Percentiles rank a stretch among this genome's conserved stretches.
Evolutionary conservation across 2,329 filamentous ascomycete genomes (phyloP).

Genomic region (Zasmidium citrigriseum): DNA sequence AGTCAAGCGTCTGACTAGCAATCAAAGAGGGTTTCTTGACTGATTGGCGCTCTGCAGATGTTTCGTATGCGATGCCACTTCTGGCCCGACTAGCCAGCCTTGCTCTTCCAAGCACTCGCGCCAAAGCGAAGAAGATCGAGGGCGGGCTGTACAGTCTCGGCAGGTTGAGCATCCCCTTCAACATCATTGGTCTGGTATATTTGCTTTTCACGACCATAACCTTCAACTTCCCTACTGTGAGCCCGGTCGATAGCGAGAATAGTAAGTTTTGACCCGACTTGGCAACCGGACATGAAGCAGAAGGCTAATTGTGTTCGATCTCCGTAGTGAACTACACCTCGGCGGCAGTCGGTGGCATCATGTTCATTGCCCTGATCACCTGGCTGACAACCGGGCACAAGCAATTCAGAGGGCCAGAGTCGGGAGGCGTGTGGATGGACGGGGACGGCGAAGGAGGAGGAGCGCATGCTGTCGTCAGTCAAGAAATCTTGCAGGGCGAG

Average conservation of each 20-base stretch:
- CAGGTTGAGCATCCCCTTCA: conserved; percentile 46
- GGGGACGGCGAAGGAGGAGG: neutral
- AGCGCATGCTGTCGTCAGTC: conserved; percentile 7
- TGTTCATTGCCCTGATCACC: conserved; percentile 51
- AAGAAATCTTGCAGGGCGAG: conserved; percentile 1
- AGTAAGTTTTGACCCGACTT: conserved; percentile 35
- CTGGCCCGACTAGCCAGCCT: conserved; percentile 49
- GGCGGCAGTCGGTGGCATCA: conserved; percentile 57
- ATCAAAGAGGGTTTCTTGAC: conserved; percentile 1
- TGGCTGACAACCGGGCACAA: conserved; percentile 55
- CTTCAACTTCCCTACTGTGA: conserved; percentile 57
- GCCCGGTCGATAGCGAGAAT: conserved; percentile 54
- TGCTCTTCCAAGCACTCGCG: conserved; percentile 36
- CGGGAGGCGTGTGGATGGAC: conserved; percentile 5
- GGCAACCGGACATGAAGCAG: neutral
- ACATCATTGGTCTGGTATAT: conserved; percentile 54
- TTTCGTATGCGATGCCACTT: conserved; percentile 60
- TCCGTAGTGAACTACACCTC: conserved; percentile 52
- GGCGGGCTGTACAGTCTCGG: conserved; percentile 50
- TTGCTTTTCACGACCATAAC: conserved; percentile 57
- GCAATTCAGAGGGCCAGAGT: conserved; percentile 52
- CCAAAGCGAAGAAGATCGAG: conserved; percentile 45
- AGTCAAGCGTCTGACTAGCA: neutral
- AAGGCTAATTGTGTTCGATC: neutral
- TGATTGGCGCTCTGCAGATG: conserved; percentile 31